A percentile compares a stretch with the other conserved stretches of the same genome.
Conservation (phyloP, 2,329 filamentous ascomycete species). For the Coccinonectria pachysandricola region DNA sequence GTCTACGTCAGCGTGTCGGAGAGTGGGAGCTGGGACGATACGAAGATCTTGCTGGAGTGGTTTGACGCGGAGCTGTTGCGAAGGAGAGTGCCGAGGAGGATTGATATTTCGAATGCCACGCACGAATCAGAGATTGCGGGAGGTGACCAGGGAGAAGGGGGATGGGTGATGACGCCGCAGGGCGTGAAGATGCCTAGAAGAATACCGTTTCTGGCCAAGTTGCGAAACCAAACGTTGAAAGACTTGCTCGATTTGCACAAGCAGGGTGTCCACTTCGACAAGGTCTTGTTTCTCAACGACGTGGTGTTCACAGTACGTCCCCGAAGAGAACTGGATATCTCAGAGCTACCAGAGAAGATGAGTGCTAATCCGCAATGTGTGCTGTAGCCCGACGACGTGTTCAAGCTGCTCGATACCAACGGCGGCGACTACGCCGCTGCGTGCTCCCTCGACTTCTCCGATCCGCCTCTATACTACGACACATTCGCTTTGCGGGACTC, state of each 20-base stretch:
- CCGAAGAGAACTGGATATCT: too few relatives aligned
- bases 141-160: slow-evolving; percentile 33
- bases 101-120: slow-evolving; percentile 48
- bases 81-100: slow-evolving; percentile 41
- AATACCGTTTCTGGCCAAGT: slow-evolving; percentile 56
- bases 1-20: slow-evolving; percentile 60
- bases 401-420: slow-evolving; percentile 45
- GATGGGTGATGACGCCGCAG: slow-evolving; percentile 53
- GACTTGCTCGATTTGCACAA: slow-evolving; percentile 42
- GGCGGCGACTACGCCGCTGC: slow-evolving; percentile 50
- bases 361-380: slow-evolving; percentile 1
- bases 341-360: too few relatives aligned
- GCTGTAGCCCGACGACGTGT: slow-evolving; percentile 41
- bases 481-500: slow-evolving; percentile 51
- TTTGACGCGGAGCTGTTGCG: slow-evolving; percentile 44
- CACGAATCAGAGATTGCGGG: slow-evolving; percentile 45
- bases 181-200: slow-evolving; percentile 47
- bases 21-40: slow-evolving; percentile 59
- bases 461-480: slow-evolving; percentile 47
- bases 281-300: slow-evolving; percentile 53
- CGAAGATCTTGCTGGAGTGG: slow-evolving; percentile 48
- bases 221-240: slow-evolving; percentile 54
- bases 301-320: slow-evolving; percentile 46
- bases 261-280: slow-evolving; percentile 44
- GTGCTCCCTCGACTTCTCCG: slow-evolving; percentile 50